These are phyloP conservation scores for Rugiboletus extremiorientalis DNA, from an alignment of 1,284 basidiomycete genomes.

Conservation along the genomic window DNA sequence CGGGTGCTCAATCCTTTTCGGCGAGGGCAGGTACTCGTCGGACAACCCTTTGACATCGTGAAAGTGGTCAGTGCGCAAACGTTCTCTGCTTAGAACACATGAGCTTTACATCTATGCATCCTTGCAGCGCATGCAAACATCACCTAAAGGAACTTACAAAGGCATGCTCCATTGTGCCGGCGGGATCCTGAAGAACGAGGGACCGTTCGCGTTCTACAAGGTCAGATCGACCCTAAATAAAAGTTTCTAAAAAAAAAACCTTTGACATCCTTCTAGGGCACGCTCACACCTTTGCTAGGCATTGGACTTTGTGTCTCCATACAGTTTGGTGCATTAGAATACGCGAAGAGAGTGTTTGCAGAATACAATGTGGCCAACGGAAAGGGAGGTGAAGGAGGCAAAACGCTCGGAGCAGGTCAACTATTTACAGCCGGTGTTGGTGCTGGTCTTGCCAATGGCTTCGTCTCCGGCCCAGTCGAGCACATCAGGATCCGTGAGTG, in stretches of 20 bases:
- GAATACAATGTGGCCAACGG: slow-evolving; percentile 55
- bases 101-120: slow-evolving; percentile 4
- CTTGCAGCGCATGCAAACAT: slow-evolving; percentile 83
- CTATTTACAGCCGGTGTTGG: slow-evolving; percentile 78
- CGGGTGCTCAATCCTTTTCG: slow-evolving; percentile 9
- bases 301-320: slow-evolving; percentile 96
- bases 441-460: slow-evolving; percentile 88
- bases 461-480: slow-evolving; percentile 95
- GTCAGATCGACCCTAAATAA: slow-evolving; percentile 39
- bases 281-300: slow-evolving; percentile 88
- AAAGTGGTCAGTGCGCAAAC: slow-evolving; percentile 72
- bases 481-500: slow-evolving; percentile 95
- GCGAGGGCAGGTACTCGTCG: slow-evolving; percentile 72
- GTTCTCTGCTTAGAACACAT: not conserved
- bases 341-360: slow-evolving; percentile 83
- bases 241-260: not conserved
- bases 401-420: slow-evolving; percentile 60
- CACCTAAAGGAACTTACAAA: slow-evolving; percentile 85
- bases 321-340: slow-evolving; percentile 93
- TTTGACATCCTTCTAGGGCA: slow-evolving; percentile 61
- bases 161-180: slow-evolving; percentile 90
- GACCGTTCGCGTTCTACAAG: slow-evolving; percentile 96
- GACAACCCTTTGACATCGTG: slow-evolving; percentile 96
- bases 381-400: slow-evolving; percentile 58
- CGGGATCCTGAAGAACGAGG: slow-evolving; percentile 88